A percentile compares a stretch with the other conserved stretches of the same genome.
phyloP scores from a whole-genome alignment of 2,329 filamentous ascomycete genomes.

The Pseudocercospora vitis region DNA sequence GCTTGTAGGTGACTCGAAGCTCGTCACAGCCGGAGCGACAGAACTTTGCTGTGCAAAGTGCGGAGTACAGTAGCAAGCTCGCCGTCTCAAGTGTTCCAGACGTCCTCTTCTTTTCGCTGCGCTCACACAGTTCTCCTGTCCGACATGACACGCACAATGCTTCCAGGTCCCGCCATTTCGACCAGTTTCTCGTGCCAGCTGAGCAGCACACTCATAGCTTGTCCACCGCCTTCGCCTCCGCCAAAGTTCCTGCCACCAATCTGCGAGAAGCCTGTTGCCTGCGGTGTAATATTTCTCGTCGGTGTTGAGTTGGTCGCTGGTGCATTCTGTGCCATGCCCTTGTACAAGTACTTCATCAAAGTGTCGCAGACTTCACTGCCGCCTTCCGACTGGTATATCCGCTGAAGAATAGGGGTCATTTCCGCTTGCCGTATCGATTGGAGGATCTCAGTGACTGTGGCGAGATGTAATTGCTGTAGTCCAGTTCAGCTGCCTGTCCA shows the following conservation, averaged over 20 bases:
- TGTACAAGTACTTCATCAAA: constrained; percentile 97
- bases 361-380: constrained; percentile 86
- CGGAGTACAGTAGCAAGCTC: no score
- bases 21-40: no score
- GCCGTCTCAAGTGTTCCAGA: no score
- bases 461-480: constrained; percentile 74
- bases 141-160: constrained; percentile 92
- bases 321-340: constrained; percentile 68
- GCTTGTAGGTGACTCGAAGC: no score
- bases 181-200: constrained; percentile 99
- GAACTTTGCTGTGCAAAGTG: no score
- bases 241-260: constrained; percentile 52
- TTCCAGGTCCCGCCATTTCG: constrained; percentile 83
- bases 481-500: constrained; percentile 4
- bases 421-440: constrained; percentile 95
- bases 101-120: no score
- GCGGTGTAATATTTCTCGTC: constrained; percentile 60
- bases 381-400: constrained; percentile 74
- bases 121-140: constrained; percentile 85
- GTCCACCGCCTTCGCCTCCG: constrained; percentile 66
- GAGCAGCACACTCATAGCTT: constrained; percentile 92
- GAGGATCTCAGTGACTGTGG: constrained; percentile 87
- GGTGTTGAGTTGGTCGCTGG: constrained; percentile 27
- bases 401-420: constrained; percentile 83
- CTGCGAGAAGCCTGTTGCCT: constrained; percentile 87